Conservation (phyloP, 2,329 filamentous ascomycete genomes). For the Juglanconis oblonga region DNA sequence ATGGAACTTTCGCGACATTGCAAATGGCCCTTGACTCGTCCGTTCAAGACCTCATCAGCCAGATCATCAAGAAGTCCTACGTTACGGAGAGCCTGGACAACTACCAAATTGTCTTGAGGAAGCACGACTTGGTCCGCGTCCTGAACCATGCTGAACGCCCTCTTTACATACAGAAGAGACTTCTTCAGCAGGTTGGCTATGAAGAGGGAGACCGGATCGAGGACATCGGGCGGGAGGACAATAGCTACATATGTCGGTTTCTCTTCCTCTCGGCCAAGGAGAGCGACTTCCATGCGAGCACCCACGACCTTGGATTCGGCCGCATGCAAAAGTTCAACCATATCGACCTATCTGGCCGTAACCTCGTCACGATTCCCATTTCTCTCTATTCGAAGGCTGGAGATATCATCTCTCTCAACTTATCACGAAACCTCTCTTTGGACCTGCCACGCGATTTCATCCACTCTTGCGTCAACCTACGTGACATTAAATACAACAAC, state of each 20-base stretch:
- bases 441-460: constrained; percentile 96
- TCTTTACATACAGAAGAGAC: constrained; percentile 83
- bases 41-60: constrained; percentile 81
- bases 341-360: constrained; percentile 85
- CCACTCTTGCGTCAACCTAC: constrained; percentile 82
- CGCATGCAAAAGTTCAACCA: constrained; percentile 90
- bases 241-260: constrained; percentile 94
- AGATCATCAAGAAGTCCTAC: constrained; percentile 91
- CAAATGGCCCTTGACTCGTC: constrained; percentile 81
- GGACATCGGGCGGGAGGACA: constrained; percentile 93
- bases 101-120: constrained; percentile 92
- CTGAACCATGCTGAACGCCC: constrained; percentile 77
- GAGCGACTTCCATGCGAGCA: constrained; percentile 70
- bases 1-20: constrained; percentile 91
- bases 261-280: constrained; percentile 89
- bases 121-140: constrained; percentile 84
- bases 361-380: constrained; percentile 92
- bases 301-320: constrained; percentile 77
- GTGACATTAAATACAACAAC: constrained; percentile 93
- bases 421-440: constrained; percentile 87
- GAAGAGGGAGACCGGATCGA: constrained; percentile 82
- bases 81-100: constrained; percentile 87
- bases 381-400: constrained; percentile 85
- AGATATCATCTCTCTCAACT: constrained; percentile 91
- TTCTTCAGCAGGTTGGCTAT: constrained; percentile 91